Evolutionary conservation across 1,139 yeast genomes (phyloP), one percentile per base, ranked within the genome.

Genomic region (Geotrichum klebahnii): DNA sequence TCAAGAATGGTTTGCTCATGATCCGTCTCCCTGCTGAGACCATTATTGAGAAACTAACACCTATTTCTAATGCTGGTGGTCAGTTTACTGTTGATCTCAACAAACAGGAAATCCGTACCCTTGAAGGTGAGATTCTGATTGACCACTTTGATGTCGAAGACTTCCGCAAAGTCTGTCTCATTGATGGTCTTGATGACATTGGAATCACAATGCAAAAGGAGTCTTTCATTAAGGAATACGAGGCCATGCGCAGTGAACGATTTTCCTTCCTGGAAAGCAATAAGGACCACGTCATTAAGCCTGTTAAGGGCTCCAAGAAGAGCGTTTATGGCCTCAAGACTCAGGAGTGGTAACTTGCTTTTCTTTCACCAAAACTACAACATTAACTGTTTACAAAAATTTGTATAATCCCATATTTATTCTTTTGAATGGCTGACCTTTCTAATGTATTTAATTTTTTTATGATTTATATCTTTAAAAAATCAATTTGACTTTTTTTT

Each of bases 151-250:
- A 86, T 2, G 80, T 92, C 54, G 97, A 90, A 69, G 78, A 75
- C 40, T 92, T 89, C 78, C 84, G 97, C 76, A 90, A 90, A 73
- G 95, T 89, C 70, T 92, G 97, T 67, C 78, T 92, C 61, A 75
- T 90, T 53, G 88, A 92, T 60, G 98, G 98, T 55, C 81, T 92
- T 56, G 98, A 92, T 67, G 98, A 92, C 67, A 92, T 92, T 70
- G 97, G 97, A 39, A 79, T 92, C 64, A 92, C 98, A 48, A 74
- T 92, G 64, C 94, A 89, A 70, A 89, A 89, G 73, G 96, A 87
- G 71, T 79, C 80, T 51, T 80, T 66, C 68, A 92, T 92, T 59
- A 55, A 69, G 52, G 76, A 80, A 60, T 92, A 81, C 65, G 98
- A 92, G 74, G 77, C 71, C 31, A 70, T 72, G 57, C 86, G 98